Conservation (phyloP, 495 filamentous ascomycete species). For the Tuber calosporum region DNA sequence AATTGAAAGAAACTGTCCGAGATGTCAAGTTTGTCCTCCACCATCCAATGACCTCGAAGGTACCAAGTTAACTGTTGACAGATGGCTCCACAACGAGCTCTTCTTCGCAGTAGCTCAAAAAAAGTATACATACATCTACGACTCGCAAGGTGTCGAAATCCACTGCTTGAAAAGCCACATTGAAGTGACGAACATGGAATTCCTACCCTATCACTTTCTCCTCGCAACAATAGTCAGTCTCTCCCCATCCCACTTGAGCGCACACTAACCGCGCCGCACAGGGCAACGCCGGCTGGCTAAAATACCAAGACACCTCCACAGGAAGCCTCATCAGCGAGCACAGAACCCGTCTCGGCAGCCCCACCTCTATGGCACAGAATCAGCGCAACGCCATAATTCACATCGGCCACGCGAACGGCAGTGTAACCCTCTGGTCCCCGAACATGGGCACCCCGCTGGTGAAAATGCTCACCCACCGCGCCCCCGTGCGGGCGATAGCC, state of each 20-base stretch:
- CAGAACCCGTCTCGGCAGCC: constrained; percentile 72
- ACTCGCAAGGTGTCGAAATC: constrained; percentile 75
- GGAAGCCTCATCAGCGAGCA: constrained; percentile 77
- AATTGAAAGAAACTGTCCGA: constrained; percentile 79
- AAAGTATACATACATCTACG: constrained; percentile 94
- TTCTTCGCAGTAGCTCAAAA: constrained; percentile 97
- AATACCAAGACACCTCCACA: constrained; percentile 92
- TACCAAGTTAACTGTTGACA: constrained; percentile 24
- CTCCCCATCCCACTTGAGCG: constrained; percentile 43
- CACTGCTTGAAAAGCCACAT: constrained; percentile 83
- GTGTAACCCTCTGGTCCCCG: constrained; percentile 92
- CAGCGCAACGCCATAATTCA: constrained; percentile 85
- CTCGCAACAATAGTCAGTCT: constrained; percentile 61
- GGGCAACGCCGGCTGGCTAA: constrained; percentile 73
- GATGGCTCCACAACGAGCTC: constrained; percentile 93
- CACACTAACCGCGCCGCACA: constrained; percentile 45
- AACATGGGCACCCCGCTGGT: constrained; percentile 79
- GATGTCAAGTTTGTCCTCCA: constrained; percentile 51
- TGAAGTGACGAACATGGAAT: constrained; percentile 92
- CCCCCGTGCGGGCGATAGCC: constrained; percentile 80
- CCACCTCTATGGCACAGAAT: constrained; percentile 79
- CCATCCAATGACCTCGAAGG: neutral
- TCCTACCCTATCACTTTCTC: constrained; percentile 92
- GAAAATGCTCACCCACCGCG: constrained; percentile 87
- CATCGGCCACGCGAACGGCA: constrained; percentile 87